A percentile compares a stretch with the other conserved stretches of the same genome.
phyloP scores from a whole-genome alignment of 306 rosid genomes.

The Prosopis cineraria region DNA sequence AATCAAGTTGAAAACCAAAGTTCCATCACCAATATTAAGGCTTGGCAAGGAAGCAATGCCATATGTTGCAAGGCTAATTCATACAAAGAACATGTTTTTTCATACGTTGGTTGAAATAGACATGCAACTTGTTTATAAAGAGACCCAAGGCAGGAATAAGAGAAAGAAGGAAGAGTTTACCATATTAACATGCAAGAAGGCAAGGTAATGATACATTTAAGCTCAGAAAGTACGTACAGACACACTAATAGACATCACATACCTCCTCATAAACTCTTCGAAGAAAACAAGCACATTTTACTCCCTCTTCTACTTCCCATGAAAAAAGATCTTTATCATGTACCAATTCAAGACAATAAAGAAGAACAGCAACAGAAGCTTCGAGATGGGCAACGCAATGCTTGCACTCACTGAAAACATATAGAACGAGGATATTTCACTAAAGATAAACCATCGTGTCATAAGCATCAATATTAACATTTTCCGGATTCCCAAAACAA shows the following conservation, averaged over 20 bases:
- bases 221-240: not conserved
- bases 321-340: conserved; percentile 61
- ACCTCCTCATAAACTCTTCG: conserved; percentile 91
- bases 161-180: conserved; percentile 3
- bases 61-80: not conserved
- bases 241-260: conserved; percentile 31
- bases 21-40: conserved; percentile 9
- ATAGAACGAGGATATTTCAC: conserved; percentile 19
- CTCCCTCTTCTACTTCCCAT: conserved; percentile 80
- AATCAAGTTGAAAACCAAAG: conserved; percentile 9
- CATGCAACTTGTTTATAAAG: conserved; percentile 15
- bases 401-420: conserved; percentile 67
- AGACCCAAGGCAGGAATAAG: conserved; percentile 13
- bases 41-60: conserved; percentile 9
- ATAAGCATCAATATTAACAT: conserved; percentile 6
- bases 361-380: conserved; percentile 80
- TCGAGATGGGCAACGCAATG: conserved; percentile 64
- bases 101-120: not conserved
- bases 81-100: not conserved
- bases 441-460: conserved; percentile 13
- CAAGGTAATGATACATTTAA: not conserved
- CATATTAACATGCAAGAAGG: conserved; percentile 15
- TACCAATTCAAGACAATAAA: conserved; percentile 74
- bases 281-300: conserved; percentile 78
- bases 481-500: conserved; percentile 7